Evolutionary conservation across 371 early-diverging fungal species (phyloP).

Genomic region (Apophysomyces trapeziformis): DNA sequence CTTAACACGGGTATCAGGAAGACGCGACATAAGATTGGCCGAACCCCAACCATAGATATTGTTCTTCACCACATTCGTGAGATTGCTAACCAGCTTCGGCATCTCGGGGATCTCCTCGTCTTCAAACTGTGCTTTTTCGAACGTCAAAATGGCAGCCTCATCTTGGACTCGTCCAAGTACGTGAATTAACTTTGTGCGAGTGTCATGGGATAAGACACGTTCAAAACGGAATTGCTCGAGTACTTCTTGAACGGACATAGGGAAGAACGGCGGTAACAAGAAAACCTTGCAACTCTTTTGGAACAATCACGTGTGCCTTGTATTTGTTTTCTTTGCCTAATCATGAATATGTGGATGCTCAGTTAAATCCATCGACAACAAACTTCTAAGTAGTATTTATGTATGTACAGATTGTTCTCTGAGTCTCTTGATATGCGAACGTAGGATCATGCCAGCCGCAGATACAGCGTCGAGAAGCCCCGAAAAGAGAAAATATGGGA

Average conservation of each 20-base stretch:
- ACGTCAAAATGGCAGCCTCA: constrained; percentile 38
- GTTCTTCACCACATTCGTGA: constrained; percentile 50
- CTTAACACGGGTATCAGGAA: constrained; percentile 59
- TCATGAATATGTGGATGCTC: not conserved
- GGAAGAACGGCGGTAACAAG: no score
- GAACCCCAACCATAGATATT: constrained; percentile 69
- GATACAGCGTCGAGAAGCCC: no score
- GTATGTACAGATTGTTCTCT: no score
- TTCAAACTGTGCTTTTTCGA: constrained; percentile 62
- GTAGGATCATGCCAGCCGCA: no score
- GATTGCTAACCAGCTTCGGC: constrained; percentile 28
- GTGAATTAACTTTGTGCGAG: constrained; percentile 40
- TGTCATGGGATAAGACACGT: constrained; percentile 45
- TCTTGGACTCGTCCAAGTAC: constrained; percentile 36
- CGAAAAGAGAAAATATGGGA: no score
- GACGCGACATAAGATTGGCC: constrained; percentile 31
- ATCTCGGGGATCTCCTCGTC: constrained; percentile 36
- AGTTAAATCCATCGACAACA: not conserved
- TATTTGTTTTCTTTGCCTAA: no score
- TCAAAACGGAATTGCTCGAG: constrained; percentile 37
- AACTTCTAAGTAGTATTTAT: no score
- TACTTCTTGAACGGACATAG: constrained; percentile 15
- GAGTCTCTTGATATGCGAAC: no score
- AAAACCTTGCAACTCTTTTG: not conserved
- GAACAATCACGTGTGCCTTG: no score